phyloP scores from a whole-genome alignment of 371 early-diverging fungal genomes.

The Mortierella sp. region DNA sequence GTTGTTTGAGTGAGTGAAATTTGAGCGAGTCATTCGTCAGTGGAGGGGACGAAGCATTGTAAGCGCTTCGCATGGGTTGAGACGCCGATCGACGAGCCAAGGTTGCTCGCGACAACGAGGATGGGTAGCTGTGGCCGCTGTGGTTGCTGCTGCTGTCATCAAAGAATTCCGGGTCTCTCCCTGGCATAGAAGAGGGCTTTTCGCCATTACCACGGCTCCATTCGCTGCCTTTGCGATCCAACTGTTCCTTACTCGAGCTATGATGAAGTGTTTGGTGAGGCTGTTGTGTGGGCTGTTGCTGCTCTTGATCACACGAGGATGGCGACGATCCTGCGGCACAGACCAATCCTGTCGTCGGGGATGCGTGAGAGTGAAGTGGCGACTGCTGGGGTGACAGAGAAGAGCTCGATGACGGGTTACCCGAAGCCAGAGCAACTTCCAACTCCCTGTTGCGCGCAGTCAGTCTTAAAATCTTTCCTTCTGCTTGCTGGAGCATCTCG shows the following conservation, averaged over 20 bases:
- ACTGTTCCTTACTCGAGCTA: not conserved
- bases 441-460: constrained; percentile 60
- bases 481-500: constrained; percentile 61
- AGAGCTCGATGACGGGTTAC: constrained; percentile 33
- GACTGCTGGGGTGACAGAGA: constrained; percentile 36
- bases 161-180: not conserved
- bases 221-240: not conserved
- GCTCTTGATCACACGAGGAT: not conserved
- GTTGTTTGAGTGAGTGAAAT: constrained; percentile 8
- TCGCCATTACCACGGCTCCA: not conserved
- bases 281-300: not conserved
- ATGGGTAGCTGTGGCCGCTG: constrained; percentile 17
- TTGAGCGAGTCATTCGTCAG: constrained; percentile 14
- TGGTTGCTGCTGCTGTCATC: constrained; percentile 19
- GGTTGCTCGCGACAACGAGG: constrained; percentile 8
- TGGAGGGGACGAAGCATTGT: constrained; percentile 15
- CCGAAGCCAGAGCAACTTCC: constrained; percentile 24
- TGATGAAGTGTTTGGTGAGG: constrained; percentile 8
- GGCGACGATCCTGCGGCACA: not conserved
- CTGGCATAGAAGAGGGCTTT: not conserved
- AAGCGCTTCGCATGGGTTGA: constrained; percentile 26
- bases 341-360: not conserved
- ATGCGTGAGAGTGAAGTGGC: constrained; percentile 4
- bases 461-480: constrained; percentile 63
- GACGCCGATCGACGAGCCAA: constrained; percentile 27